These are phyloP conservation scores for Lachnellula occidentalis DNA, from an alignment of 2,329 filamentous ascomycete species.

Conservation along the genomic window DNA sequence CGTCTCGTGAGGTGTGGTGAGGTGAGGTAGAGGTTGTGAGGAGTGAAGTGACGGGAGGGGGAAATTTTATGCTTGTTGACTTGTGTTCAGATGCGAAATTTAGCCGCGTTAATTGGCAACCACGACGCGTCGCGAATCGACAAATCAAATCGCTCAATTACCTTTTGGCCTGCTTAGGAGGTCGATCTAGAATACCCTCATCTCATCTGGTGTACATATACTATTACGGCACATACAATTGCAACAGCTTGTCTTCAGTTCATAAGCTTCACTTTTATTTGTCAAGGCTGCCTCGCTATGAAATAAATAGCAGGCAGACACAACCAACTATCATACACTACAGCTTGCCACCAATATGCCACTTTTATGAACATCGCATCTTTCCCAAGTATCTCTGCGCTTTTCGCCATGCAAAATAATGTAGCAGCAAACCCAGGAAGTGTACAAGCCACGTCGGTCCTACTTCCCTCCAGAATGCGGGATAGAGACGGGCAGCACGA, in stretches of 20 bases:
- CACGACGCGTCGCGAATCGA: not conserved
- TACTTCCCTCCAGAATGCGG: not conserved
- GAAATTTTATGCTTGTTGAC: slow-evolving; percentile 2
- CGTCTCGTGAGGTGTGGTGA: not conserved
- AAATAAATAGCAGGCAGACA: slow-evolving; percentile 8
- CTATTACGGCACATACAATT: too few species aligned
- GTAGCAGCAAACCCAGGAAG: slow-evolving; percentile 9
- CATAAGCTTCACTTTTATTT: slow-evolving; percentile 12
- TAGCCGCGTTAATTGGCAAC: not conserved
- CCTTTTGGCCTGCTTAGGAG: not conserved
- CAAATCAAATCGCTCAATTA: slow-evolving; percentile 6
- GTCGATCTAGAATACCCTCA: too few species aligned
- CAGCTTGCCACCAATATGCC: slow-evolving; percentile 13
- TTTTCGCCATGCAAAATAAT: slow-evolving; percentile 16
- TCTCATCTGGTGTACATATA: too few species aligned
- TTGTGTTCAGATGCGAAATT: not conserved
- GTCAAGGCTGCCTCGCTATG: slow-evolving; percentile 8
- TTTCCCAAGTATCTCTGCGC: slow-evolving; percentile 14
- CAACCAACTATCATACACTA: slow-evolving; percentile 20
- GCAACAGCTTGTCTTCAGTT: not conserved
- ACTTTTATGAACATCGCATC: slow-evolving; percentile 16
- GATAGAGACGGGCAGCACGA: not conserved
- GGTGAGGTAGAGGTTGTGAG: not conserved
- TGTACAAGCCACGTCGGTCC: slow-evolving; percentile 11
- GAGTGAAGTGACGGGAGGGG: not conserved